Conservation (phyloP, 768 basidiomycete genomes). For the Pisolithus albus region DNA sequence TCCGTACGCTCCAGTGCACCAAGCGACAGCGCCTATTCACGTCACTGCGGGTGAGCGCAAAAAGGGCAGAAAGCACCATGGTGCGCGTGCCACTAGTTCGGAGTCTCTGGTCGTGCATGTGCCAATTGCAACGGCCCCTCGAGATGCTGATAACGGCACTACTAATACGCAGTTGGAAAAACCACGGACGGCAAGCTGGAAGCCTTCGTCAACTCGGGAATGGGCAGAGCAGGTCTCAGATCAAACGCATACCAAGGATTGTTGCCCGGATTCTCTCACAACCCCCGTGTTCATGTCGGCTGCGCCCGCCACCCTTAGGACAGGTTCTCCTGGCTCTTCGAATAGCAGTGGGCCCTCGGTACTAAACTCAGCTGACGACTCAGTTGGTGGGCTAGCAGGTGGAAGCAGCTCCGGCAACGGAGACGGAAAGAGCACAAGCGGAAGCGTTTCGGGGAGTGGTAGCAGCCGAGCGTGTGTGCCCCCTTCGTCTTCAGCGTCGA, state of each 20-base stretch:
- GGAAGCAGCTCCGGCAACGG: conserved; percentile 8
- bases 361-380: conserved; percentile 21
- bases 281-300: conserved; percentile 4
- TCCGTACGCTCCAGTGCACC: conserved; percentile 1
- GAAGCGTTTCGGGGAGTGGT: conserved; percentile 9
- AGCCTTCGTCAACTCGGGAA: conserved; percentile 30
- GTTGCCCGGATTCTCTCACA: conserved; percentile 1
- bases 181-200: conserved; percentile 18
- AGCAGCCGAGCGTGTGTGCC: conserved; percentile 1
- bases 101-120: conserved; percentile 26
- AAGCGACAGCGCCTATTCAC: conserved; percentile 20
- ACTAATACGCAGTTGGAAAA: conserved; percentile 10
- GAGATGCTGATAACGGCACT: conserved; percentile 11
- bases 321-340: conserved; percentile 20
- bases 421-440: conserved; percentile 10
- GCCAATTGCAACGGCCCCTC: conserved; percentile 13
- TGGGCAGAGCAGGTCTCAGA: conserved; percentile 42
- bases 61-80: conserved; percentile 11
- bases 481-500: conserved; percentile 14
- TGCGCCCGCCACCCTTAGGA: conserved; percentile 9
- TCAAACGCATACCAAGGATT: conserved; percentile 17
- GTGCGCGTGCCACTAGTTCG: conserved; percentile 9
- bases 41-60: conserved; percentile 24
- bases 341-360: conserved; percentile 21
- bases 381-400: conserved; percentile 1